These are phyloP conservation scores for Aspergillus versicolor DNA, from an alignment of 2,329 filamentous ascomycete species.

Conservation along the genomic window DNA sequence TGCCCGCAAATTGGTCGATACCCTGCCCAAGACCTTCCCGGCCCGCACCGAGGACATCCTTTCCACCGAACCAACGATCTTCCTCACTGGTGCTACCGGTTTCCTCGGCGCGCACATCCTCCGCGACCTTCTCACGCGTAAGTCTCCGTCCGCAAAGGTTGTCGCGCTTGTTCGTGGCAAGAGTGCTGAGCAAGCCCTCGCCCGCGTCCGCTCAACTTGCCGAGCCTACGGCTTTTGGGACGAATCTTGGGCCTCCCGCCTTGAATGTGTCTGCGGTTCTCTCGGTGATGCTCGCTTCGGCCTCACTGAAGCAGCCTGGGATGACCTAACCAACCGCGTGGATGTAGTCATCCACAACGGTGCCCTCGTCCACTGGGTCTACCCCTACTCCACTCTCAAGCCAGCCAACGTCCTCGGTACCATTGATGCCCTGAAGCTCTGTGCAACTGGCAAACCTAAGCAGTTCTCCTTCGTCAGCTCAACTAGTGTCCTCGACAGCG, in stretches of 20 bases:
- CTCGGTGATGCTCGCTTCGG: constrained; percentile 72
- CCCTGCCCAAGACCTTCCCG: constrained; percentile 49
- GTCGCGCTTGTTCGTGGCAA: constrained; percentile 75
- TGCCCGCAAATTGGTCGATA: constrained; percentile 46
- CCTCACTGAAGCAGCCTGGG: constrained; percentile 65
- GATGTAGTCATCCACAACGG: constrained; percentile 83
- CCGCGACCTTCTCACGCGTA: constrained; percentile 67
- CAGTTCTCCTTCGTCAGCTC: constrained; percentile 78
- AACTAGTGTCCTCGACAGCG: constrained; percentile 77
- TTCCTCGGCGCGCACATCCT: constrained; percentile 84
- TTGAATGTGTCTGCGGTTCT: constrained; percentile 71
- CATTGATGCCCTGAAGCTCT: constrained; percentile 72
- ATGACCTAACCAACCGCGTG: constrained; percentile 61
- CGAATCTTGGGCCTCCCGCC: constrained; percentile 59
- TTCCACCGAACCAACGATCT: constrained; percentile 56
- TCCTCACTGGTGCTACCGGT: constrained; percentile 86
- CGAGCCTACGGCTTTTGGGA: constrained; percentile 79
- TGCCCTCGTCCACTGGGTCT: constrained; percentile 76
- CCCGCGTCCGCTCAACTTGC: constrained; percentile 66
- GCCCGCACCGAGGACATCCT: constrained; percentile 35
- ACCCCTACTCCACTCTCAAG: constrained; percentile 70
- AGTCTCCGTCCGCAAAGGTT: constrained; percentile 57
- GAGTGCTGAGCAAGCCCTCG: constrained; percentile 58
- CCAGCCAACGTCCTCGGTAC: constrained; percentile 79
- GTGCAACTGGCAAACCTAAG: constrained; percentile 75